These are phyloP conservation scores for Paulownia fortunei DNA, from an alignment of 257 asterid genomes.

Conservation along the genomic window DNA sequence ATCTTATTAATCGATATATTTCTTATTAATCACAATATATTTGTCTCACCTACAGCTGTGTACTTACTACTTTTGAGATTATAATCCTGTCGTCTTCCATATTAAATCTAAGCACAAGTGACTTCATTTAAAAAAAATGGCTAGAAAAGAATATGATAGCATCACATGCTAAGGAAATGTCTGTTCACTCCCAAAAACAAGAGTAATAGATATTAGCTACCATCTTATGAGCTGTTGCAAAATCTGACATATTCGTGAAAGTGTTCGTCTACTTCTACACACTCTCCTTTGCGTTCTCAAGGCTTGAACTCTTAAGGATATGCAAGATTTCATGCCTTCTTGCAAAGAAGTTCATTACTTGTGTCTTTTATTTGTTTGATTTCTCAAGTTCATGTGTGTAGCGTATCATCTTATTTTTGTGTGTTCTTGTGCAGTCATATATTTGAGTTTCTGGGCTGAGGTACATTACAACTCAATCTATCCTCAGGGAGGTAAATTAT, in stretches of 20 bases:
- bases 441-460: slow-evolving; percentile 97
- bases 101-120: not conserved
- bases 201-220: not conserved
- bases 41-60: not conserved
- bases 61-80: not conserved
- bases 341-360: no score
- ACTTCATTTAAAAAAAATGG: not conserved
- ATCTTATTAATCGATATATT: not conserved
- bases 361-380: no score
- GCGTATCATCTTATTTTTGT: no score
- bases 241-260: no score
- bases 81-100: not conserved
- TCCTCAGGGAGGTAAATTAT: slow-evolving; percentile 79
- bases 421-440: slow-evolving; percentile 61
- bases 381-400: no score
- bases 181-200: not conserved
- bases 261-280: no score
- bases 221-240: not conserved
- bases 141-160: not conserved
- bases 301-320: not conserved
- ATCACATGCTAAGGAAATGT: not conserved
- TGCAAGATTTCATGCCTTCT: not conserved
- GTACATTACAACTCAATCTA: slow-evolving; percentile 97
- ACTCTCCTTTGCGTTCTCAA: not conserved
- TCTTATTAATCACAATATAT: not conserved